Evolutionary conservation across 2,329 filamentous ascomycete genomes (phyloP), one percentile per base, ranked within the genome.

Genomic region (Apiospora arundinis): DNA sequence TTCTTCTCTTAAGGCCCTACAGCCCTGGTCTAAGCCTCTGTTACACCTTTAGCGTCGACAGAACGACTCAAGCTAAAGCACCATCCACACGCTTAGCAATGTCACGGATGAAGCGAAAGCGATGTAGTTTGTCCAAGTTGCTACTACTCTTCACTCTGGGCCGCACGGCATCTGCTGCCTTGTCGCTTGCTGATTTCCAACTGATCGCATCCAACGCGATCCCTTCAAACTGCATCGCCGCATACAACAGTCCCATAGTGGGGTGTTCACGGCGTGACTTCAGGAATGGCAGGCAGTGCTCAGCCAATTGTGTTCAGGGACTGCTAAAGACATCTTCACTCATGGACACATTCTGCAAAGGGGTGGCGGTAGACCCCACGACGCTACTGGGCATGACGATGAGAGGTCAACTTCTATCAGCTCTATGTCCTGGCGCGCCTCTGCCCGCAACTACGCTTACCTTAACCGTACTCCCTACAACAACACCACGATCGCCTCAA

Each of bases 121-220:
- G 40, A 63, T 63, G 56, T 63, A 63, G 56, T 40, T 8, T 28
- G 9, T 63, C 56, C 32, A 40, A 63, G 18, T 21, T 63, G 56
- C 32, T 63, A 40, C 56, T 63, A 21, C 56, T 63, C 18, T 18
- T 63, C 18, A 63, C 56, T 40, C 32, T 63, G 32, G 32, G 56
- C 32, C 21, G 18, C 18, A 63, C 28, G 28, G 56, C 56, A 3
- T 63, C 56, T n/a, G 56, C 56, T 49, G 63, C 63, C 63, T 46
- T 72, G 45, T 72, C 71, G 46, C 67, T 72, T 49, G 71, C 71
- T 14, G 70, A 67, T 46, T 72, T 72, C 28, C 69, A 72, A 37
- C 25, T 70, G 37, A 70, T 72, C 69, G 69, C 69, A 9, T 72
- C 71, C 16, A 70, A 70, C 32, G 42, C 69, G 23, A 67, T 72